phyloP scores from a whole-genome alignment of 176 grass and related monocot genomes.

The Saccharum spontaneum region DNA sequence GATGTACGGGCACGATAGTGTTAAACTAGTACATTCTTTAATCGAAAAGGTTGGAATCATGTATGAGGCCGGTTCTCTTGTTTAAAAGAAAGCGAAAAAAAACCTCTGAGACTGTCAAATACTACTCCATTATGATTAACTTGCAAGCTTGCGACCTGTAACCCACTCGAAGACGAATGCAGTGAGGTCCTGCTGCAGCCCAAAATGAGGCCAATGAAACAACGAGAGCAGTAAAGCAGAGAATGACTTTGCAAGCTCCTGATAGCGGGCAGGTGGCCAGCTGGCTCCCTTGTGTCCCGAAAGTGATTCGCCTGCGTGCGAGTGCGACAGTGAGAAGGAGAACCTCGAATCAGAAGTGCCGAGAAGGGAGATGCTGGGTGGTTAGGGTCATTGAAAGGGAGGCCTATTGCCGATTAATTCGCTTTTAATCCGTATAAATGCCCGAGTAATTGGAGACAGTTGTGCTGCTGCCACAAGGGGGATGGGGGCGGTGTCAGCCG shows the following conservation, averaged over 20 bases:
- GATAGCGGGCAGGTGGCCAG: neutral
- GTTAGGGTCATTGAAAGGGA: constrained; percentile 78
- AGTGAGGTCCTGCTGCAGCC: no score
- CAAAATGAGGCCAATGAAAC: neutral
- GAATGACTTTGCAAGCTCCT: neutral
- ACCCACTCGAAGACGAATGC: no score
- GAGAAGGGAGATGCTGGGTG: constrained; percentile 31
- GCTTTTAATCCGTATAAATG: constrained; percentile 91
- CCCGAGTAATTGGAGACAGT: constrained; percentile 86
- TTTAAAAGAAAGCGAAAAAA: no score
- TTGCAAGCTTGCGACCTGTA: no score
- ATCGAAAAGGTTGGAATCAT: no score
- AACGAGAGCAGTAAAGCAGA: neutral
- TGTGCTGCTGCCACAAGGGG: constrained; percentile 32
- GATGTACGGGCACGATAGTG: no score
- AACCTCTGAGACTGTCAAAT: no score
- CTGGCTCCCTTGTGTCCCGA: neutral
- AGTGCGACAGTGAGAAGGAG: neutral
- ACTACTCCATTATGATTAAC: no score
- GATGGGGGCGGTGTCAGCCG: constrained; percentile 30
- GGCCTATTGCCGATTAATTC: constrained; percentile 69
- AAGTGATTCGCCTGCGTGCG: neutral
- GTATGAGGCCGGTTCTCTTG: no score
- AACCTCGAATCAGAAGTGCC: constrained; percentile 10
- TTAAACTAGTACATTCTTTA: no score